Evolutionary conservation across 257 asterid species (phyloP).

Genomic region (Plantago major): DNA sequence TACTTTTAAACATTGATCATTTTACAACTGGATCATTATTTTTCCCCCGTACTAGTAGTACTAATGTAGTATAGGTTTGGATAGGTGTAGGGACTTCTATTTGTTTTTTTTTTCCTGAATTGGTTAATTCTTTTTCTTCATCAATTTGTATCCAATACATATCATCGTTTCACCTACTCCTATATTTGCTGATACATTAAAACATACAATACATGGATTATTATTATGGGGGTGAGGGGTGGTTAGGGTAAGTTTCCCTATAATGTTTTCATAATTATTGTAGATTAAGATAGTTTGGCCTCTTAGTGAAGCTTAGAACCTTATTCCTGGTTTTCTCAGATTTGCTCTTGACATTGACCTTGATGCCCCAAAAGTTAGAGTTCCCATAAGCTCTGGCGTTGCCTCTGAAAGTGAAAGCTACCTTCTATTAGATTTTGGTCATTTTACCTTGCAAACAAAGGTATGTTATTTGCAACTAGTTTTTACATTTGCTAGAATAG

Average conservation of each 20-base stretch:
- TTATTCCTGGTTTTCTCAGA: conserved; percentile 37
- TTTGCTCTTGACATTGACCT: conserved; percentile 99
- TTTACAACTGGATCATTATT: too few species aligned
- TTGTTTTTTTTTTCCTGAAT: too few species aligned
- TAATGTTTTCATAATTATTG: conserved; percentile 4
- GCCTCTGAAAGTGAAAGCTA: conserved; percentile 56
- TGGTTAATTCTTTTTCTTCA: too few species aligned
- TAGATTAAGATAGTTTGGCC: conserved; percentile 17
- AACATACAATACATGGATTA: not conserved
- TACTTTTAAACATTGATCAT: too few species aligned
- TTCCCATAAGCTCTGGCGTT: conserved; percentile 63
- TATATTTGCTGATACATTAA: conserved; percentile 7
- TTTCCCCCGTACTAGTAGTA: too few species aligned
- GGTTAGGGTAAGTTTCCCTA: not conserved
- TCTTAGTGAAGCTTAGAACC: conserved; percentile 16
- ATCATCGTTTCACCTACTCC: not conserved
- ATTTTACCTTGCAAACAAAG: conserved; percentile 86
- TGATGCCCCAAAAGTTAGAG: conserved; percentile 97
- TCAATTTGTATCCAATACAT: too few species aligned
- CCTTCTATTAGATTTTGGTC: conserved; percentile 90
- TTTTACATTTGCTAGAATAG: not conserved
- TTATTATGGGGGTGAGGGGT: not conserved
- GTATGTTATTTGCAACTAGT: conserved; percentile 32
- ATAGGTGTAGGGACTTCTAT: too few species aligned
- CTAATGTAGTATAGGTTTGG: too few species aligned